phyloP scores from a whole-genome alignment of 352 stramenopile species.

The Globisporangium sylvaticum region DNA sequence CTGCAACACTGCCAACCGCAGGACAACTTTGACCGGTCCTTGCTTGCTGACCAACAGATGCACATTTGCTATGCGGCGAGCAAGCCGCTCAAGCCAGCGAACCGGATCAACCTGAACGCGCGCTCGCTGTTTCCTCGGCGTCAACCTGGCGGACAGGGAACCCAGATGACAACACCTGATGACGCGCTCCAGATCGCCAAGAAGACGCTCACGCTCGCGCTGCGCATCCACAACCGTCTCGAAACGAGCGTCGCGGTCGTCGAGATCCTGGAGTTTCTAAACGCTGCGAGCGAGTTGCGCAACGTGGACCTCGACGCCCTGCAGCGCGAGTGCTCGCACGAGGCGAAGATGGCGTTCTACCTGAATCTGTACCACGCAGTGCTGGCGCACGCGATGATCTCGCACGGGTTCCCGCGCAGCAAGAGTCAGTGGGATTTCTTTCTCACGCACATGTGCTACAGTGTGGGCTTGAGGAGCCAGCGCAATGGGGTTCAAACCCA shows the following conservation, averaged over 20 bases:
- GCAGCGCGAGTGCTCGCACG: constrained; percentile 38
- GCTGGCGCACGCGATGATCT: constrained; percentile 74
- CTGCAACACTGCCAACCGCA: constrained; percentile 48
- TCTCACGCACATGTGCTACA: constrained; percentile 59
- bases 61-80: constrained; percentile 26
- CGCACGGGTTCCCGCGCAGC: constrained; percentile 51
- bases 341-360: constrained; percentile 71
- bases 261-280: constrained; percentile 61
- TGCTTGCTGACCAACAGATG: constrained; percentile 9
- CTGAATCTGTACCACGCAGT: constrained; percentile 79
- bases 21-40: constrained; percentile 39
- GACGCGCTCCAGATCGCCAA: constrained; percentile 31
- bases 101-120: constrained; percentile 59
- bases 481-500: constrained; percentile 11
- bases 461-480: constrained; percentile 26
- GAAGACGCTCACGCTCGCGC: constrained; percentile 18
- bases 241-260: constrained; percentile 36
- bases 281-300: constrained; percentile 56
- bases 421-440: constrained; percentile 61
- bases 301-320: constrained; percentile 46
- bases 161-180: constrained; percentile 5
- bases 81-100: constrained; percentile 39
- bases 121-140: constrained; percentile 46
- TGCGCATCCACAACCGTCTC: constrained; percentile 32
- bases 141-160: neutral